Evolutionary conservation across 805 yeast species (phyloP).

Genomic region (Priceomyces medius): DNA sequence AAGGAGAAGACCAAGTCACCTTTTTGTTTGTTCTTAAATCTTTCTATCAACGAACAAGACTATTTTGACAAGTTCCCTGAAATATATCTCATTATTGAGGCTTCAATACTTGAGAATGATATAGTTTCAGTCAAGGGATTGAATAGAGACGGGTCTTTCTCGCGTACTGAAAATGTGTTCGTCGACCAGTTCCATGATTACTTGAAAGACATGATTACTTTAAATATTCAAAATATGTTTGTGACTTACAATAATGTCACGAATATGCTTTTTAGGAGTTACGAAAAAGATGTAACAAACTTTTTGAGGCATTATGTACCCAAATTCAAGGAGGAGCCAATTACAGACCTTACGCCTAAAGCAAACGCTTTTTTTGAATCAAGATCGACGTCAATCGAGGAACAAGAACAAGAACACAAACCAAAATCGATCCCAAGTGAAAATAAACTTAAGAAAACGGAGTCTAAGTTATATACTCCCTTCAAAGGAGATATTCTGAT

Average conservation of each 20-base stretch:
- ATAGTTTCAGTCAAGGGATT: slow-evolving; percentile 16
- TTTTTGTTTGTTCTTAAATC: slow-evolving; percentile 64
- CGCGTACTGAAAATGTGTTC: slow-evolving; percentile 21
- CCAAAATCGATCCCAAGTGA: slow-evolving; percentile 1
- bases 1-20: slow-evolving; percentile 60
- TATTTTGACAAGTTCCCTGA: slow-evolving; percentile 34
- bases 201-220: slow-evolving; percentile 21
- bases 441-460: background rate
- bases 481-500: background rate
- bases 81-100: slow-evolving; percentile 50
- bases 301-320: slow-evolving; percentile 1
- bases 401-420: too few relatives aligned
- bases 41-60: slow-evolving; percentile 30
- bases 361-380: too few relatives aligned
- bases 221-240: slow-evolving; percentile 20
- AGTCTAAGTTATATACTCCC: background rate
- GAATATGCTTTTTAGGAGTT: slow-evolving; percentile 18
- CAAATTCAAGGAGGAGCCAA: too few relatives aligned
- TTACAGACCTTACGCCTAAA: too few relatives aligned
- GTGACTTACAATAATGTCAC: slow-evolving; percentile 22
- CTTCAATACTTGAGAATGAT: slow-evolving; percentile 37
- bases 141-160: slow-evolving; percentile 14
- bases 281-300: slow-evolving; percentile 16
- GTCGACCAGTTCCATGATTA: slow-evolving; percentile 19
- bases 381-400: too few relatives aligned